A percentile compares a stretch with the other conserved stretches of the same genome.
Conservation (phyloP, 1,284 basidiomycete genomes). For the Ganoderma sp. region DNA sequence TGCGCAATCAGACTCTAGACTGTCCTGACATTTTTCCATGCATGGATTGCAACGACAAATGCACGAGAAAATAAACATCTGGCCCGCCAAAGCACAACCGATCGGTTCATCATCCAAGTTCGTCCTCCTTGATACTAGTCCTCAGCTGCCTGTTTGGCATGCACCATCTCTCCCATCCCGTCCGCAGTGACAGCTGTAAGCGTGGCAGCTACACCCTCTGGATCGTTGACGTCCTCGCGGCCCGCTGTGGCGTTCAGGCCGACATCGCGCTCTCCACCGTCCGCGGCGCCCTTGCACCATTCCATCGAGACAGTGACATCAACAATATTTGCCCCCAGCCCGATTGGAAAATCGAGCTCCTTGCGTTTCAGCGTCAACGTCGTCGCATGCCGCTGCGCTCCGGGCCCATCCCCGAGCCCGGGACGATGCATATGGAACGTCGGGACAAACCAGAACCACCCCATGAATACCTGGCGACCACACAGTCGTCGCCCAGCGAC, state of each 20-base stretch:
- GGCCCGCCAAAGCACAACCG: neutral
- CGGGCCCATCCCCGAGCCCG: constrained; percentile 31
- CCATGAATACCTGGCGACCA: constrained; percentile 64
- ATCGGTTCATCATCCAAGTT: neutral
- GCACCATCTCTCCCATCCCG: constrained; percentile 25
- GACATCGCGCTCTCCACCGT: constrained; percentile 31
- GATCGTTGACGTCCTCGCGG: constrained; percentile 29
- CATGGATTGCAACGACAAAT: neutral
- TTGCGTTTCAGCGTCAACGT: constrained; percentile 55
- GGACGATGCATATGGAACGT: constrained; percentile 74
- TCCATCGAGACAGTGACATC: constrained; percentile 61
- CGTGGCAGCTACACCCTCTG: constrained; percentile 30
- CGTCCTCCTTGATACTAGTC: constrained; percentile 23
- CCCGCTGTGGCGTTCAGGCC: constrained; percentile 32
- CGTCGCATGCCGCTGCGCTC: constrained; percentile 25
- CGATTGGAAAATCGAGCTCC: constrained; percentile 80
- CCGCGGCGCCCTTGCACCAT: constrained; percentile 36
- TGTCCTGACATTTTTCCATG: neutral
- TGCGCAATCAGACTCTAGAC: neutral
- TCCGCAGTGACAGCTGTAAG: constrained; percentile 32
- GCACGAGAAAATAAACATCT: neutral
- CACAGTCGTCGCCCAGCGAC: neutral
- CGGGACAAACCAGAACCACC: constrained; percentile 86
- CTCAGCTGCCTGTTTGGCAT: constrained; percentile 34
- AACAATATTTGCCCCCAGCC: constrained; percentile 68